Conservation (phyloP, 1,284 basidiomycete species). For the Irpex rosettiformis region DNA sequence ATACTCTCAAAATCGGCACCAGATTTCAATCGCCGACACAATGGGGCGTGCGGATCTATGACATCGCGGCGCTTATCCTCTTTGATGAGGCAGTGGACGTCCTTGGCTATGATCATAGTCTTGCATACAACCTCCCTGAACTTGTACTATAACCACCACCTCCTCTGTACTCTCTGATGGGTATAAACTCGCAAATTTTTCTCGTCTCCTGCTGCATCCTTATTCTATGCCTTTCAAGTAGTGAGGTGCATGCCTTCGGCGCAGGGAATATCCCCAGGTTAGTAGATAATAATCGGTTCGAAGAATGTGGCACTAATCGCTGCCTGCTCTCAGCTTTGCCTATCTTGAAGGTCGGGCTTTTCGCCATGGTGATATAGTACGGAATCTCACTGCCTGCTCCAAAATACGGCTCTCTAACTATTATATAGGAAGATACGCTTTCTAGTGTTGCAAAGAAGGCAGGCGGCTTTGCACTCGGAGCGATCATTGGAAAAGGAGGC, state of each 20-base stretch:
- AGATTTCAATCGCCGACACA: neutral
- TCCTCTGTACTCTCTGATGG: slow-evolving; percentile 17
- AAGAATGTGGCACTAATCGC: slow-evolving; percentile 3
- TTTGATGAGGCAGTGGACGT: neutral
- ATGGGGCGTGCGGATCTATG: neutral
- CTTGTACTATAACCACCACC: slow-evolving; percentile 3
- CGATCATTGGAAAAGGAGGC: slow-evolving; percentile 56
- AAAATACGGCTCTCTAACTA: neutral
- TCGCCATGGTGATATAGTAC: slow-evolving; percentile 83
- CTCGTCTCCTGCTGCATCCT: slow-evolving; percentile 52
- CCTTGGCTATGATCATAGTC: slow-evolving; percentile 1
- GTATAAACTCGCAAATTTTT: slow-evolving; percentile 29
- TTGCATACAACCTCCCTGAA: neutral
- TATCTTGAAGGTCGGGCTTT: slow-evolving; percentile 79
- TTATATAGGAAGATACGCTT: slow-evolving; percentile 62
- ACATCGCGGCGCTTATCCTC: neutral
- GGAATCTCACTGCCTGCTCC: slow-evolving; percentile 20
- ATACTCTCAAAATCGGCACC: neutral
- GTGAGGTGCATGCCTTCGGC: slow-evolving; percentile 68
- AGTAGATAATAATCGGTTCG: slow-evolving; percentile 22
- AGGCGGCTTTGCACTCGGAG: slow-evolving; percentile 58
- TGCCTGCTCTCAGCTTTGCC: slow-evolving; percentile 45
- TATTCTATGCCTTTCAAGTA: slow-evolving; percentile 51
- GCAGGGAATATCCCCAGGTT: slow-evolving; percentile 76
- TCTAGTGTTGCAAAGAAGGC: slow-evolving; percentile 63